These are phyloP conservation scores for Pseudoturritis turrita DNA, from an alignment of 345 rosid genomes.

Conservation along the genomic window DNA sequence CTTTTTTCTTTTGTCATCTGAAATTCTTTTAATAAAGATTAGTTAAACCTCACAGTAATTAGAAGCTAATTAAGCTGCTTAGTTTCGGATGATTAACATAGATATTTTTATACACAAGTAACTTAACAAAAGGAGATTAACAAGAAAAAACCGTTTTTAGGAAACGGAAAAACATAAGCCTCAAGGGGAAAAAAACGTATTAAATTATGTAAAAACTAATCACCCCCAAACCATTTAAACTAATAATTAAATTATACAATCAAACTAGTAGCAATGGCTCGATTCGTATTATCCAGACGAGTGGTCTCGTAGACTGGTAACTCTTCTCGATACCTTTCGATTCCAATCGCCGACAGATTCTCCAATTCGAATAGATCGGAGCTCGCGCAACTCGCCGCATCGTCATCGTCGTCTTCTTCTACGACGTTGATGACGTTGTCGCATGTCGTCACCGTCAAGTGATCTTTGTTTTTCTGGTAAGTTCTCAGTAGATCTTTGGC, in stretches of 20 bases:
- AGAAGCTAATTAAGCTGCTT: neutral
- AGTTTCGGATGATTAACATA: neutral
- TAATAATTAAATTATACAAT: constrained; percentile 44
- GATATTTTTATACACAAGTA: constrained; percentile 1
- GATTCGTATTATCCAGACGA: constrained; percentile 55
- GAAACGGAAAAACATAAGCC: constrained; percentile 21
- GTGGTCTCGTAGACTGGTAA: constrained; percentile 95
- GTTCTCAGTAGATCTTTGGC: constrained; percentile 62
- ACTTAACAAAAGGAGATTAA: too few relatives aligned
- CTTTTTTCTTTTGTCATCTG: neutral
- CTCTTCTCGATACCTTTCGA: constrained; percentile 71
- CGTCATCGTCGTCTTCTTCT: constrained; percentile 36
- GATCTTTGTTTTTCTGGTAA: constrained; percentile 48
- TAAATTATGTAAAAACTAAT: constrained; percentile 35
- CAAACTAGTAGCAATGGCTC: constrained; percentile 67
- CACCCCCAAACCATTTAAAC: constrained; percentile 50
- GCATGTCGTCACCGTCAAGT: neutral
- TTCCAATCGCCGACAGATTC: constrained; percentile 71
- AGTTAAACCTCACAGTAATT: neutral
- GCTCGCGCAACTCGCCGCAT: constrained; percentile 78
- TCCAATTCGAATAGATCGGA: constrained; percentile 94
- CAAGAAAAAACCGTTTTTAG: neutral
- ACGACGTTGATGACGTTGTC: constrained; percentile 2
- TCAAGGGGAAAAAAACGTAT: constrained; percentile 10
- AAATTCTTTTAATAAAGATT: neutral